Evolutionary conservation across 768 basidiomycete genomes (phyloP).

Genomic region (Jaapia argillacea): DNA sequence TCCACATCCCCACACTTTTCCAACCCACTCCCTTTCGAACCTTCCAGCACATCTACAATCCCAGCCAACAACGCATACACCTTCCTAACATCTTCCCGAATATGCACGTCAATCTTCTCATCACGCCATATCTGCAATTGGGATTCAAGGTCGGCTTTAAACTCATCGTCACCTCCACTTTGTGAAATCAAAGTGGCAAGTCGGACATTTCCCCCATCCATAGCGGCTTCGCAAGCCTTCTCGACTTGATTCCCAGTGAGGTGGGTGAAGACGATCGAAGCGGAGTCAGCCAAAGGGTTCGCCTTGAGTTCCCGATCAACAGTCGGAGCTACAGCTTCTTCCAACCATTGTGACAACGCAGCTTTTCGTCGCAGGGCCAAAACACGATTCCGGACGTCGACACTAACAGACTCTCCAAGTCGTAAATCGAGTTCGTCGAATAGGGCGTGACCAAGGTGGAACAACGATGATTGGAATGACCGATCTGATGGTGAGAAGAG

Average conservation of each 20-base stretch:
- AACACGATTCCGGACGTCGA: slow-evolving; percentile 55
- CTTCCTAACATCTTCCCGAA: slow-evolving; percentile 59
- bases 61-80: slow-evolving; percentile 83
- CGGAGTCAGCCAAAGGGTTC: slow-evolving; percentile 29
- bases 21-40: slow-evolving; percentile 38
- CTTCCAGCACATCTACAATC: slow-evolving; percentile 48
- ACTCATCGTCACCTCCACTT: slow-evolving; percentile 67
- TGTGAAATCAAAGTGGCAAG: slow-evolving; percentile 87
- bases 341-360: slow-evolving; percentile 79
- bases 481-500: slow-evolving; percentile 64
- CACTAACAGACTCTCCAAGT: slow-evolving; percentile 41
- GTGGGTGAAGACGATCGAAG: slow-evolving; percentile 58
- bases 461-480: slow-evolving; percentile 68
- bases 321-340: slow-evolving; percentile 53
- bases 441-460: slow-evolving; percentile 80
- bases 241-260: slow-evolving; percentile 87
- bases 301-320: slow-evolving; percentile 67
- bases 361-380: slow-evolving; percentile 60
- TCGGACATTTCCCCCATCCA: slow-evolving; percentile 69
- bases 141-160: slow-evolving; percentile 57
- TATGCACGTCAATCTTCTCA: slow-evolving; percentile 60
- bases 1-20: slow-evolving; percentile 47
- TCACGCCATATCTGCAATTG: slow-evolving; percentile 82
- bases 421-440: slow-evolving; percentile 78
- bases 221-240: slow-evolving; percentile 65